Evolutionary conservation across 208 protist genomes (phyloP), one percentile per base, ranked within the genome.

Genomic region (Leishmania major): DNA sequence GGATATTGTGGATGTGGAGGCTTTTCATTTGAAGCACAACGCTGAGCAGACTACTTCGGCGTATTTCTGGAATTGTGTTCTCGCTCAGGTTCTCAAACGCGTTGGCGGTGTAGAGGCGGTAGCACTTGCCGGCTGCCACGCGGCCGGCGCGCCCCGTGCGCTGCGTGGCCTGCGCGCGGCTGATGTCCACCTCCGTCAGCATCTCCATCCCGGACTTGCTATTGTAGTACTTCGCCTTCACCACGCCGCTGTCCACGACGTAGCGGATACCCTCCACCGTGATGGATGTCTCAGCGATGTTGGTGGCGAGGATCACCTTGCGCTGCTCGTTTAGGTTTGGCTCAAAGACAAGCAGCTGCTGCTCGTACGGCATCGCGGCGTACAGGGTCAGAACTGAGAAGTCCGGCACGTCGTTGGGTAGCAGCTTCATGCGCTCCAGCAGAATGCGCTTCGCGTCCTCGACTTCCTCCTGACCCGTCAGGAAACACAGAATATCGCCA

Each of bases 261-360:
- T 99, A 99, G 51, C 98, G 94, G 78, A 99, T 99, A 45, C 98
- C 98, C 86, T 99, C 97, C 66, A 99, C 99, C 22, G 99, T 99
- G 35, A 99, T 93, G 49, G 99, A 99, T 6, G 99, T 99, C 82
- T 99, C 99, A 51, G 99, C 99, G 84, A 99, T 99, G 91, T 99
- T 99, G 53, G 99, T 99, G 1, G 99, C 98, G 13, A 99, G 86
- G 55, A 99, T 98, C 4, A 99, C 92, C 84, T 99, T 99, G 76
- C 98, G 92, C 40, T 93, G 87, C 0, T 91, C 91, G 0, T 78
- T 81, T 11, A 96, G 92, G 43, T 96, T 92, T 1, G 97, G 94
- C 79, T 99, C 98, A 84, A 99, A 99, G 57, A 99, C 99, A 17
- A 91, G 91, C 40, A 98, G 82, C 84, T 99, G 99, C 88, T 99